A percentile compares a stretch with the other conserved stretches of the same genome.
Evolutionary conservation across 139 green algal species (phyloP).

Genomic region (Diplosphaera chodatii): DNA sequence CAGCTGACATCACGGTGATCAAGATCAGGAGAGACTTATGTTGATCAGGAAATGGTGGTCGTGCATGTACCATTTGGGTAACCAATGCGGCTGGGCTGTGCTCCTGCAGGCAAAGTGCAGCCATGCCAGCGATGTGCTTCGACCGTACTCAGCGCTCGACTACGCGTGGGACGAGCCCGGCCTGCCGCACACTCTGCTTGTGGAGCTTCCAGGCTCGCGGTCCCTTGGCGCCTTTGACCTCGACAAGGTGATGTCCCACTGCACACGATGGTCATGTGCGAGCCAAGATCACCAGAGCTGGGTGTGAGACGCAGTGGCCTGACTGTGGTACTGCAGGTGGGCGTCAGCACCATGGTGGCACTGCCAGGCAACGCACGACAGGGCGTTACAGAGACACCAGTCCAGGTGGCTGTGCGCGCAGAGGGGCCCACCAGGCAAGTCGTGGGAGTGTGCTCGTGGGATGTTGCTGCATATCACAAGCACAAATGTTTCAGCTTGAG

Average conservation of each 20-base stretch:
- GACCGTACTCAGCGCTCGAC: conserved; percentile 67
- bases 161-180: conserved; percentile 85
- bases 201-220: conserved; percentile 54
- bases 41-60: too few relatives aligned
- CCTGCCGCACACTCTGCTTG: conserved; percentile 45
- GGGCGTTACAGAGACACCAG: not conserved
- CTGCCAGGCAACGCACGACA: conserved; percentile 5
- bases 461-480: too few relatives aligned
- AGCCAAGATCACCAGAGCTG: too few relatives aligned
- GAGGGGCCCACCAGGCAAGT: conserved; percentile 58
- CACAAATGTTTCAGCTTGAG: too few relatives aligned
- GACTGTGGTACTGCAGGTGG: conserved; percentile 21
- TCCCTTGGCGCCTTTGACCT: conserved; percentile 51
- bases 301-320: too few relatives aligned
- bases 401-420: conserved; percentile 43
- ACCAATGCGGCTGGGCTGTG: not conserved
- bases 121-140: conserved; percentile 52
- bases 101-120: not conserved
- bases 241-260: too few relatives aligned
- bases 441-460: too few relatives aligned
- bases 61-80: too few relatives aligned
- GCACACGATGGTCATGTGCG: too few relatives aligned
- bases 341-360: conserved; percentile 7
- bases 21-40: too few relatives aligned
- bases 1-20: too few relatives aligned